Evolutionary conservation across 441 rosid species (phyloP).

Genomic region (Aleurites moluccanus): DNA sequence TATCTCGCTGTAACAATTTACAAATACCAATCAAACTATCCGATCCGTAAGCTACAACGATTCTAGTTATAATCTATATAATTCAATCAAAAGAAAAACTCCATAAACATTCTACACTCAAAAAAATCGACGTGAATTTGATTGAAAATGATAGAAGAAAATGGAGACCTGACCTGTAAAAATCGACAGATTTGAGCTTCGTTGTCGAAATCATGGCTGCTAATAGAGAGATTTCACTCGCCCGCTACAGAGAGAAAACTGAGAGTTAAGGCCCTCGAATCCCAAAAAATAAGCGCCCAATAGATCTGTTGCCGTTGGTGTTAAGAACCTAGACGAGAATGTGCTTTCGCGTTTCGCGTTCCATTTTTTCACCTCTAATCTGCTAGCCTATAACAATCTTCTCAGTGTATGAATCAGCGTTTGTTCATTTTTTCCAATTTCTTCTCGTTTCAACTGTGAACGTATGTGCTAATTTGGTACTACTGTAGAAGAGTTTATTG

Average conservation of each 20-base stretch:
- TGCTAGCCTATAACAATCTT: not conserved
- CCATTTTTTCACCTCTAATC: no score
- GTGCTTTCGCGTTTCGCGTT: no score
- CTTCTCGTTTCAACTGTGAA: no score
- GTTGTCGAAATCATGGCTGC: slow-evolving; percentile 70
- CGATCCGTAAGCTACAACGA: not conserved
- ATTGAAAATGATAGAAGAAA: slow-evolving; percentile 1
- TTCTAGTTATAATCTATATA: not conserved
- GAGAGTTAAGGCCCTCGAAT: not conserved
- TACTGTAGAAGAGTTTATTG: not conserved
- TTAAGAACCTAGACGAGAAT: not conserved
- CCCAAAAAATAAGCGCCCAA: slow-evolving; percentile 10
- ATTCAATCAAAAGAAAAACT: not conserved
- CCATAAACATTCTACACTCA: not conserved
- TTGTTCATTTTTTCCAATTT: not conserved
- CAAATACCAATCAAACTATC: not conserved
- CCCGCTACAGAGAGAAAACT: not conserved
- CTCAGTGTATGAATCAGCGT: not conserved
- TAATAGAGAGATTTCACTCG: not conserved
- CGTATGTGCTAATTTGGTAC: not conserved
- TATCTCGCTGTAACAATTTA: no score
- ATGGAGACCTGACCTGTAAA: slow-evolving; percentile 77
- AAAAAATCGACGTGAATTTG: not conserved
- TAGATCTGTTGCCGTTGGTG: not conserved
- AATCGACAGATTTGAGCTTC: slow-evolving; percentile 91